Evolutionary conservation across 306 rosid species (phyloP).

Genomic region (Argentina anserina): DNA sequence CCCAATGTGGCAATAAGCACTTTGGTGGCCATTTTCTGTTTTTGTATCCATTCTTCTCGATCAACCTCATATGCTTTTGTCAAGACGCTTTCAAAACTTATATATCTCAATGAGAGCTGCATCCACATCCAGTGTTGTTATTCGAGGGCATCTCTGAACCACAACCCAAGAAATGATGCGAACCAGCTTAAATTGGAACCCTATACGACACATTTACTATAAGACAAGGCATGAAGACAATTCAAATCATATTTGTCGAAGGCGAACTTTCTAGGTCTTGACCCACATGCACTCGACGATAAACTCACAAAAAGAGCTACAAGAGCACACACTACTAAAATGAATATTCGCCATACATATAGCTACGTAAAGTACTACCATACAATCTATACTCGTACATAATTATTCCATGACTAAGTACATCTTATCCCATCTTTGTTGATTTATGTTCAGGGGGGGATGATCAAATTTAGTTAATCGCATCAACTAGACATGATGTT

Average conservation of each 20-base stretch:
- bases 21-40: background rate
- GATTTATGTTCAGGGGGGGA: background rate
- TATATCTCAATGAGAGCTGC: background rate
- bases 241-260: constrained; percentile 1
- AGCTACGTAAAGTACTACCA: background rate
- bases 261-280: background rate
- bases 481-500: background rate
- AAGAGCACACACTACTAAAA: background rate
- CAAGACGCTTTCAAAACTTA: background rate
- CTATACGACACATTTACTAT: background rate
- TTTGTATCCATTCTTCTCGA: background rate
- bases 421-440: background rate
- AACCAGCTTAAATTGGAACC: constrained; percentile 1
- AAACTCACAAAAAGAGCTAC: background rate
- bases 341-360: background rate
- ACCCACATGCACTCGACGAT: constrained; percentile 1
- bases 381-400: background rate
- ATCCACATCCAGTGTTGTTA: background rate
- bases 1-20: background rate
- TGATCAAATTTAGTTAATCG: background rate
- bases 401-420: background rate
- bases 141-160: background rate
- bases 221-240: constrained; percentile 8
- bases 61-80: background rate
- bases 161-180: background rate